Evolutionary conservation across 495 filamentous ascomycete species (phyloP).

Genomic region (Pseudoneurospora amorphoporcata): DNA sequence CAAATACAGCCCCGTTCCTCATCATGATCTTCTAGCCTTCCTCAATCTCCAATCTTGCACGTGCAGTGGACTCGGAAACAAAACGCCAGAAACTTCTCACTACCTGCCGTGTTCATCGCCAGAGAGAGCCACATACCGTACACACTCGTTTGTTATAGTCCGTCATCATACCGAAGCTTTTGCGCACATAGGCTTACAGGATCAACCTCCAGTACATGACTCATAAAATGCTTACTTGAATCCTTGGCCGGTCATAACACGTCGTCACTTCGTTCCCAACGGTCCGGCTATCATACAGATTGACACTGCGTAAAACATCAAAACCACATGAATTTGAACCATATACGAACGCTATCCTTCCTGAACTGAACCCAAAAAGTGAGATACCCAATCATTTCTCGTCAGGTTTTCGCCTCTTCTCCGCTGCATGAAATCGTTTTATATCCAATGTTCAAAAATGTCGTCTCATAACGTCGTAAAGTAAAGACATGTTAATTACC

Average conservation of each 20-base stretch:
- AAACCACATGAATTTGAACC: neutral
- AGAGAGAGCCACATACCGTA: neutral
- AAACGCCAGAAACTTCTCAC: neutral
- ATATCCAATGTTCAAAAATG: neutral
- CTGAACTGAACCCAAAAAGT: neutral
- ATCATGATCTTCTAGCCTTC: neutral
- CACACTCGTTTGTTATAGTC: neutral
- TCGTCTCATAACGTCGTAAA: neutral
- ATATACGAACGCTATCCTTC: neutral
- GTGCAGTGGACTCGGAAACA: neutral
- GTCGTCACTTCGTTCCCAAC: neutral
- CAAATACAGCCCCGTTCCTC: neutral
- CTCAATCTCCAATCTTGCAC: neutral
- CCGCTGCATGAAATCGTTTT: neutral
- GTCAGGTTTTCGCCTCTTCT: neutral
- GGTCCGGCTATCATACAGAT: neutral
- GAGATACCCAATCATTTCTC: neutral
- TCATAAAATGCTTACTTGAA: neutral
- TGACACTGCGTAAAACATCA: neutral
- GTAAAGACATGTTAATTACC: neutral
- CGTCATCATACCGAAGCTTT: neutral
- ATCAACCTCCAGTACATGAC: neutral
- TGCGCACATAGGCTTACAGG: neutral
- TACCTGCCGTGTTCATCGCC: neutral
- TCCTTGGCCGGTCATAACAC: neutral